Base-by-base conservation (phyloP, 108 stramenopile genomes). In the Discostella pseudostelligera region DNA sequence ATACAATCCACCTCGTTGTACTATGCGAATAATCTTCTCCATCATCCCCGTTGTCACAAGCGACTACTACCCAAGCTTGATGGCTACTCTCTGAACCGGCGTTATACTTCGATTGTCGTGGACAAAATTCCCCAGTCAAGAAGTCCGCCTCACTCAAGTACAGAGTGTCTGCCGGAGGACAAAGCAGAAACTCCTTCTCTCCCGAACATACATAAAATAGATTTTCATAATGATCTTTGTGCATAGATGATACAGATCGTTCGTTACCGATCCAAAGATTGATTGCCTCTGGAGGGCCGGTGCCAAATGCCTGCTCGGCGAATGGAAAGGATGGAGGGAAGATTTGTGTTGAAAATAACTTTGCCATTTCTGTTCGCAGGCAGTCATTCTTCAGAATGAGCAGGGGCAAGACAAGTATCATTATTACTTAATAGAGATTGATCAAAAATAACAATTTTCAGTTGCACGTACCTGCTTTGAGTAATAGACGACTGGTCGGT, bases 221-320 rank as follows among this genome's bases (percentile, higher is more conserved):
- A 73, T 98, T 98, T 59, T 98, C 96, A 49, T 96, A 98, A 62
- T 87, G 93, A 72, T 98, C 97, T 68, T 96, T 96, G 81, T 98
- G 97, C 81, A 92, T 81, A n/a, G 89, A 81, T 3, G 97, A 97
- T 19, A 90, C 76, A 0, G 95, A 82, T 19, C 77, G 65, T 50
- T 93, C 90, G 67, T 96, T 89, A 2, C 97, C 97, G 40, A 98
- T 88, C 97, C 97, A 98, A 28, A 98, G 54, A 73, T 98, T 98
- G 7, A 96, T 70, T 4, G 97, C 97, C 56, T 98, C 96, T 1
- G 93, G 94, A 56, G 83, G 78, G 0, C 81, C 82, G 0, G 81
- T 76, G 3, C 75, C 86, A 55, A 87, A 86, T 26, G 86, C 86
- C 60, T 84, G 62, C 65, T 88, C 77, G 1, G 80, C 85, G 55